Conservation (phyloP, 371 early-diverging fungal genomes). For the Apophysomyces variabilis region DNA sequence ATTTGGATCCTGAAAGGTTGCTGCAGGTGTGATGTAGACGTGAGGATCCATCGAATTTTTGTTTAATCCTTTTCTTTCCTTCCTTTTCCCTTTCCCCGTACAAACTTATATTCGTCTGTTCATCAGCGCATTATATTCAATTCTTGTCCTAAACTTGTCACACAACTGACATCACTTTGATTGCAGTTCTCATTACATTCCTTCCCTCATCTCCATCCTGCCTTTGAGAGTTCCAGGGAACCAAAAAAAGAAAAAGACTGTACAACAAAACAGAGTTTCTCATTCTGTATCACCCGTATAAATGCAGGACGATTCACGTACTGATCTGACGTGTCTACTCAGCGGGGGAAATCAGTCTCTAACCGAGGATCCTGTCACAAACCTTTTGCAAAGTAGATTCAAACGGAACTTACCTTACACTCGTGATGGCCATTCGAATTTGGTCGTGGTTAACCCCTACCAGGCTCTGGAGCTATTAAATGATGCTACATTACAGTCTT, state of each 20-base stretch:
- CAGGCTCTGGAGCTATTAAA: slow-evolving; percentile 46
- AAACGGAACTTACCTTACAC: slow-evolving; percentile 59
- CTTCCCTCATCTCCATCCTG: slow-evolving; percentile 7
- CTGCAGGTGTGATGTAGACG: slow-evolving; percentile 11
- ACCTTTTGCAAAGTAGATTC: slow-evolving; percentile 50
- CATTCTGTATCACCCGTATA: neutral
- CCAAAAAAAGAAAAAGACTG: neutral
- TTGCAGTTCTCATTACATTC: slow-evolving; percentile 8
- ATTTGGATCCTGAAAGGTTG: slow-evolving; percentile 8
- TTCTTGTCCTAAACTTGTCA: neutral
- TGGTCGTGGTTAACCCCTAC: slow-evolving; percentile 62
- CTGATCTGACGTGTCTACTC: slow-evolving; percentile 36
- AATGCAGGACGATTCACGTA: slow-evolving; percentile 44
- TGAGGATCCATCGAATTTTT: slow-evolving; percentile 5
- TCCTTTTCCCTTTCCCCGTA: neutral
- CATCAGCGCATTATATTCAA: neutral
- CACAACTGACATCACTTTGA: slow-evolving; percentile 5
- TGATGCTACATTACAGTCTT: slow-evolving; percentile 50
- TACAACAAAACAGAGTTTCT: slow-evolving; percentile 10
- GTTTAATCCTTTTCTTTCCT: neutral
- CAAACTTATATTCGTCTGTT: neutral
- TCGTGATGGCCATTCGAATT: slow-evolving; percentile 53
- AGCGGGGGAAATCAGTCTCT: slow-evolving; percentile 26
- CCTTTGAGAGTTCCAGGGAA: slow-evolving; percentile 1
- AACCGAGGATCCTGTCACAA: slow-evolving; percentile 53